Conservation (phyloP, 345 rosid genomes). For the Raphanus sativus region DNA sequence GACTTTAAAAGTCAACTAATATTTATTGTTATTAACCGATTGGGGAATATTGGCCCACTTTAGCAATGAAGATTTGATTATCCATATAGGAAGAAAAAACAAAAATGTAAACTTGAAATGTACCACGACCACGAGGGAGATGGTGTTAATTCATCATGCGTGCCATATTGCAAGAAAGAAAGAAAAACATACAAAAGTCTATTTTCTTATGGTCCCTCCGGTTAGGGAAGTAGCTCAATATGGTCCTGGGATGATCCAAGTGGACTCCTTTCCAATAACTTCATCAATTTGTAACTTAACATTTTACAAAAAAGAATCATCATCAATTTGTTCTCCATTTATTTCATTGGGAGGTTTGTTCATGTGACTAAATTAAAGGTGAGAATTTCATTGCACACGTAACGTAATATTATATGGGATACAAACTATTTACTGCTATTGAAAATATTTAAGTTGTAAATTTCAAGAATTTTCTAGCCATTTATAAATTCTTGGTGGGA, state of each 20-base stretch:
- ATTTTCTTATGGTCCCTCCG: slow-evolving; percentile 7
- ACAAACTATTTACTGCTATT: not conserved
- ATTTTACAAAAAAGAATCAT: too few relatives aligned
- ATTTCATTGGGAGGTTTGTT: not conserved
- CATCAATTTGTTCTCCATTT: not conserved
- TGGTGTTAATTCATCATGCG: slow-evolving; percentile 33
- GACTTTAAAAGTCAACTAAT: slow-evolving; percentile 29
- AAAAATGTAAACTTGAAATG: slow-evolving; percentile 29
- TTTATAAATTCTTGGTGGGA: too few relatives aligned
- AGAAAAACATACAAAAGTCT: not conserved
- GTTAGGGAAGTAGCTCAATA: slow-evolving; percentile 1
- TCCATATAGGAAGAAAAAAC: not conserved
- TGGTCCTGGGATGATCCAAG: slow-evolving; percentile 25
- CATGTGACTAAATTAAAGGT: not conserved
- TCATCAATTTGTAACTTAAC: not conserved
- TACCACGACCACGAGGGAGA: slow-evolving; percentile 37
- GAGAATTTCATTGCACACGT: not conserved
- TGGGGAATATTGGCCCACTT: slow-evolving; percentile 12
- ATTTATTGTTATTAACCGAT: slow-evolving; percentile 14
- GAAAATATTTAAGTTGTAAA: too few relatives aligned
- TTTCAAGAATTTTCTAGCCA: too few relatives aligned
- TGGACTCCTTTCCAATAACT: slow-evolving; percentile 18
- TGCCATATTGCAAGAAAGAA: slow-evolving; percentile 22
- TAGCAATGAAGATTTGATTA: slow-evolving; percentile 19
- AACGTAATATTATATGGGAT: not conserved